A percentile compares a stretch with the other conserved stretches of the same genome.
These are phyloP conservation scores for Penicillium nucicola DNA, from an alignment of 495 filamentous ascomycete genomes.

Conservation along the genomic window DNA sequence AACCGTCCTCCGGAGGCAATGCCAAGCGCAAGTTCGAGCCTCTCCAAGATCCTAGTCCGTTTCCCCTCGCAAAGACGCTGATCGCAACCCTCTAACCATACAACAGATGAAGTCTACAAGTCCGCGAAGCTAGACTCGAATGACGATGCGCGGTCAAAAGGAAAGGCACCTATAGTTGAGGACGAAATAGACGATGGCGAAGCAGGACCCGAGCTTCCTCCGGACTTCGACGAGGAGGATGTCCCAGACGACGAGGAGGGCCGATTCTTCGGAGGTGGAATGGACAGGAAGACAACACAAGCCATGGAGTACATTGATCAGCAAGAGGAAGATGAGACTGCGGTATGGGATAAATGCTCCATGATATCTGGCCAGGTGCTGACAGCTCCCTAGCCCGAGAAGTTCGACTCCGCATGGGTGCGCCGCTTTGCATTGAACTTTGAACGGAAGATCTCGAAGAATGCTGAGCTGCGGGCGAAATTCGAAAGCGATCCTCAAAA, in stretches of 20 bases:
- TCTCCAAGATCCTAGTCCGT: conserved; percentile 66
- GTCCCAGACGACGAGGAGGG: conserved; percentile 82
- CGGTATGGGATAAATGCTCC: conserved; percentile 19
- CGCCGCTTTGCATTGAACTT: conserved; percentile 79
- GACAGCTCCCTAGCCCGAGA: conserved; percentile 53
- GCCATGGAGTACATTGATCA: conserved; percentile 89
- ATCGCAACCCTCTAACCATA: conserved; percentile 19
- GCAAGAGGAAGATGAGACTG: conserved; percentile 55
- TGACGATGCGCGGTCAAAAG: conserved; percentile 60
- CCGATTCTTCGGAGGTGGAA: conserved; percentile 91
- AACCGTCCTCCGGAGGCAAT: conserved; percentile 38
- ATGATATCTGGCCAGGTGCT: not conserved
- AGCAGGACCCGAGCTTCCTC: conserved; percentile 68
- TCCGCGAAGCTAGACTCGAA: conserved; percentile 67
- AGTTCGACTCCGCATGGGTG: conserved; percentile 81
- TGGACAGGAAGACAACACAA: conserved; percentile 73
- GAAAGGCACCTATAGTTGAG: conserved; percentile 54
- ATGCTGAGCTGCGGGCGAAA: conserved; percentile 87
- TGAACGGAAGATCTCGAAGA: conserved; percentile 87
- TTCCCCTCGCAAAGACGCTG: not conserved
- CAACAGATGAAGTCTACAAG: conserved; percentile 76
- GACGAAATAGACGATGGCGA: conserved; percentile 62
- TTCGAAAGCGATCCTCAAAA: conserved; percentile 82
- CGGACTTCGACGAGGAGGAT: conserved; percentile 57
- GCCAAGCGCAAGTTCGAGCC: conserved; percentile 78